These are phyloP conservation scores for Lactarius evosmus DNA, from an alignment of 768 basidiomycete species.

Conservation along the genomic window DNA sequence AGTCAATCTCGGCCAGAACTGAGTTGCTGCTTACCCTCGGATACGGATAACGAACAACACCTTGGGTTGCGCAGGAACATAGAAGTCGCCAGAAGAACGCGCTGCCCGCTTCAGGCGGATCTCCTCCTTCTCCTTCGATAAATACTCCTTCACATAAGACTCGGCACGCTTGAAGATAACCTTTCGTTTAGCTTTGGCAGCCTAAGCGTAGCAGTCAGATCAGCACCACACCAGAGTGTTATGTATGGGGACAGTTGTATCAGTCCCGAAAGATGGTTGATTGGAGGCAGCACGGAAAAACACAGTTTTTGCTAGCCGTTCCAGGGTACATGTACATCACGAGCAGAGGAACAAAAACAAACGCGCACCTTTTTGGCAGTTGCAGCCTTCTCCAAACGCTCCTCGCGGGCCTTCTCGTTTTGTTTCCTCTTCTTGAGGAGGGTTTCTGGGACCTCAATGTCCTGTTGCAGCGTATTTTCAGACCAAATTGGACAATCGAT, in stretches of 20 bases:
- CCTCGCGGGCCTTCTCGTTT: constrained; percentile 94
- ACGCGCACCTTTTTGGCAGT: constrained; percentile 84
- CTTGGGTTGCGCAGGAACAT: constrained; percentile 95
- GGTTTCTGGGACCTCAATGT: constrained; percentile 97
- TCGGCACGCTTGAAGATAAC: constrained; percentile 99
- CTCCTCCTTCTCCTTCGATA: constrained; percentile 90
- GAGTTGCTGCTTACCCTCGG: constrained; percentile 67
- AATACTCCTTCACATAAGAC: constrained; percentile 96
- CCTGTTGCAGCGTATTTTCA: constrained; percentile 42
- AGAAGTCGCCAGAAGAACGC: constrained; percentile 90
- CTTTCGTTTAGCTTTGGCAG: constrained; percentile 86
- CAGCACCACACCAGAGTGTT: constrained; percentile 22
- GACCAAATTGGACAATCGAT: constrained; percentile 11
- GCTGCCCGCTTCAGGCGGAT: constrained; percentile 92
- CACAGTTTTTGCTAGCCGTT: constrained; percentile 66
- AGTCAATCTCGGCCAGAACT: constrained; percentile 19
- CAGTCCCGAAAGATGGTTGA: constrained; percentile 98
- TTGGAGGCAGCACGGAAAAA: constrained; percentile 73
- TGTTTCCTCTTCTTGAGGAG: constrained; percentile 99
- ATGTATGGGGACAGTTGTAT: constrained; percentile 33
- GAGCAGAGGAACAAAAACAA: constrained; percentile 28
- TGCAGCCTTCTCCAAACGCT: constrained; percentile 77
- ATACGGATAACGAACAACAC: constrained; percentile 98
- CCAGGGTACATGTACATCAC: constrained; percentile 84
- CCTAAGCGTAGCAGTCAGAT: constrained; percentile 45